Percentiles rank a stretch among this genome's conserved stretches.
Evolutionary conservation across 257 asterid genomes (phyloP).

Genomic region (Euphrasia confusa): DNA sequence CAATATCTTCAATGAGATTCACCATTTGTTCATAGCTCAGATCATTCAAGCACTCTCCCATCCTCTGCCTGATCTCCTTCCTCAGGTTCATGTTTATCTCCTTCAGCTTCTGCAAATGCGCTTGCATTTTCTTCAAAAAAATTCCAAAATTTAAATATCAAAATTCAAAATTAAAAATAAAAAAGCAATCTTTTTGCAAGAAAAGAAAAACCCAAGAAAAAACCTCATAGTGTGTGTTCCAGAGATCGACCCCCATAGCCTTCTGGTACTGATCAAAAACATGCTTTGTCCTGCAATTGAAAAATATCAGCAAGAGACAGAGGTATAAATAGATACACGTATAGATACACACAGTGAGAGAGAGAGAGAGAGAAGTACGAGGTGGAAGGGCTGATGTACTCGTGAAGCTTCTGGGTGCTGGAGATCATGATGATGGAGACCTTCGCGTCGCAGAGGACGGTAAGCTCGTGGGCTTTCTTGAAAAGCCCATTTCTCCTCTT

Average conservation of each 20-base stretch:
- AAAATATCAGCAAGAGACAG: too few relatives aligned
- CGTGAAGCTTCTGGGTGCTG: constrained; percentile 84
- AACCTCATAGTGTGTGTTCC: constrained; percentile 90
- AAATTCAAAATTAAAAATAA: background rate
- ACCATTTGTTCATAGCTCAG: constrained; percentile 47
- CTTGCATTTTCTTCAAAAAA: constrained; percentile 72
- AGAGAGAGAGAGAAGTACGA: constrained; percentile 30
- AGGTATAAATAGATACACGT: background rate
- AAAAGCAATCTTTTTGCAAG: background rate
- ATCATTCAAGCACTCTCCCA: constrained; percentile 58
- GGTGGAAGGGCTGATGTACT: constrained; percentile 70
- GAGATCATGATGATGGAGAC: constrained; percentile 86
- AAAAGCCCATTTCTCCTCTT: constrained; percentile 96
- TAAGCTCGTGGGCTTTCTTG: constrained; percentile 91
- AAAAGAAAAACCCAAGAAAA: constrained; percentile 32
- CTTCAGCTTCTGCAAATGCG: constrained; percentile 70
- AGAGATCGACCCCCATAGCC: constrained; percentile 67
- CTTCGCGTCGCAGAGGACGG: constrained; percentile 91
- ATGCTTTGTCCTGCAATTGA: constrained; percentile 61
- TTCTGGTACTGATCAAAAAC: constrained; percentile 75
- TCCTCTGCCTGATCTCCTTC: constrained; percentile 68
- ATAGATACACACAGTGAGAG: background rate
- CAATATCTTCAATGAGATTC: constrained; percentile 46
- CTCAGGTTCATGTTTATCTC: constrained; percentile 72
- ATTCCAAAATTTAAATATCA: background rate